Base-by-base conservation (phyloP, 1,284 basidiomycete species). In the Uromyces viciae-fabae region DNA sequence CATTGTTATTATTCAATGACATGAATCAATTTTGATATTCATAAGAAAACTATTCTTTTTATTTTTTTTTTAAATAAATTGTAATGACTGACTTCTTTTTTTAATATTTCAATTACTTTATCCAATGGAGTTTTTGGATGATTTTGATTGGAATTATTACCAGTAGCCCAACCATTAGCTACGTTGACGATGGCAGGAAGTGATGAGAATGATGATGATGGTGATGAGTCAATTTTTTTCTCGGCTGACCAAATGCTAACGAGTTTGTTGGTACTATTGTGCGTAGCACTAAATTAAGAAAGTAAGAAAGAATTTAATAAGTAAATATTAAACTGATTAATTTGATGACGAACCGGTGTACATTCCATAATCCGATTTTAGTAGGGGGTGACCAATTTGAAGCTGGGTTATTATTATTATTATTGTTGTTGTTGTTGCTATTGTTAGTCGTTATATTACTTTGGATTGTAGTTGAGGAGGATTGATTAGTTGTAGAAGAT, bases 221-320 rank as follows among this genome's bases (percentile, higher is more conserved):
- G 73, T 14, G 71, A 73, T 52, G 64, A 68, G n/a, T 72, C 66
- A 5, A 79, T 17, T 79, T 58, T 71, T 42, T 79, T 79, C 52
- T 79, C 77, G 31, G 69, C 68, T 33, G 77, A 58, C 77, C 77
- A 79, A 31, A 79, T 58, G 66, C 66, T 72, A 46, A 72, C 77
- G 54, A 79, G 68, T 36, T 79, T 79, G n/a, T 79, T 72, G 49
- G 68, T 58, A 22, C 52, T 72, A 43, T 71, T 72, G 33, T 79
- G 77, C 9, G 33, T 72, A 28, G 77, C 77, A 52, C 77, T 79
- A 33, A 19, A 36, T 31, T 28, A 25, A 54, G 19, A 46, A 58
- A 38, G 28, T 31, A 2, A 74, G 3, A 1, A 33, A 2, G 49
- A 52, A n/a, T 15, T 14, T 15, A 52, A n/a, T 52, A 15, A 52